Base-by-base conservation (phyloP, 345 rosid genomes). In the Linum usitatissimum region DNA sequence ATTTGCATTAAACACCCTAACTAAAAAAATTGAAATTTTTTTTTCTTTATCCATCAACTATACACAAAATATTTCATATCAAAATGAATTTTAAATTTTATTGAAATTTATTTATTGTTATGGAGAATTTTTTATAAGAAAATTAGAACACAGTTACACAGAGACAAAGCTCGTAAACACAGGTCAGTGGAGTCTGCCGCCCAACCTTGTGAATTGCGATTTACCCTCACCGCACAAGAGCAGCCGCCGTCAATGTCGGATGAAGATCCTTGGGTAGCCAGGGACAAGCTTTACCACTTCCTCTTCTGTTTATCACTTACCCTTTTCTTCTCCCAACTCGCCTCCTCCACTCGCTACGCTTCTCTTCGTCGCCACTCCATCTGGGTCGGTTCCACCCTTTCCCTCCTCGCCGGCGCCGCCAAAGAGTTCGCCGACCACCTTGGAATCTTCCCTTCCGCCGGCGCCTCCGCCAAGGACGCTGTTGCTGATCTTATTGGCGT, bases 381-480 rank as follows among this genome's bases (percentile, higher is more conserved):
- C 30, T 61, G 69, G 66, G 57, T 81, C 75, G 98, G 96, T 58
- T 87, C 95, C 60, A 67, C 76, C 6, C 70, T 83, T 68, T 89
- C 98, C 53, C 91, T 89, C 67, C 55, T 77, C 55, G 88, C 91
- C 64, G 98, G 98, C 53, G 96, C 93, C 13, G 86, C 91, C 73
- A 92, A 92, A 76, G 95, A 92, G 77, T 84, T 80, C 9, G 96
- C 86, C n/a, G 93, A 92, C 66, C 93, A 92, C 5, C 57, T 92
- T 55, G 91, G 93, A 1, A 0, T 83, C 64, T 85, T 92, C 77
- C 93, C 86, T 12, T 92, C 98, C 9, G 80, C 96, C 13, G 95
- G 93, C 2, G 96, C 96, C 21, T 92, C 98, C 6, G 53, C 79
- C 28, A 85, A 77, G 75, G 98, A 92, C 69, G 95, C 84, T 51